Evolutionary conservation across 1,284 basidiomycete genomes (phyloP), one percentile per base, ranked within the genome.

Genomic region (Athelia psychrophila): DNA sequence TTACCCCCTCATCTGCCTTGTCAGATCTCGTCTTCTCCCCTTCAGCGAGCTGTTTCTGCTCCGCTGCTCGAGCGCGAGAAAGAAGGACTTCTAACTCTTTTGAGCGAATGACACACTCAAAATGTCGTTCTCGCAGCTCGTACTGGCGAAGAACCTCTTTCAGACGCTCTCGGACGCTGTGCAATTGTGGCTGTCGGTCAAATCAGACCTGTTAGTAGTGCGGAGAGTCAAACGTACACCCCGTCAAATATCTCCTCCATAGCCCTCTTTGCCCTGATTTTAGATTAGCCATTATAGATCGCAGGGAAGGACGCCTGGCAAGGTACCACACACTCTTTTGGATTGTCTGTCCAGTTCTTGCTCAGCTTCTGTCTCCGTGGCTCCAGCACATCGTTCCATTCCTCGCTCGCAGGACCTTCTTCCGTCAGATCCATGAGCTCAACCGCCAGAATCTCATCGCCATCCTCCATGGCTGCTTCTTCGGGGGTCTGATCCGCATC

Each of bases 401-500:
- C 77, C 56, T 89, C 85, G 24, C 77, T 69, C 46, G 75, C 75
- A 12, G 80, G 72, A 18, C 79, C 80, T n/a, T 42, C 38, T 51
- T 86, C 83, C 8, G 90, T 92, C 57, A 93, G 72, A 64, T 93
- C 90, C 87, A 92, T 88, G 65, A 93, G 69, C 72, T 93, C 90
- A 12, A 93, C 84, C 16, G 91, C 90, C 48, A 91, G 71, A 62
- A 93, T 90, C 68, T 91, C 88, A 64, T 93, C 91, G 6, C 84
- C 83, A 60, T 91, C 86, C 60, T 92, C 89, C 74, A 93, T 87
- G 2, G 85, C 86, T 44, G 83, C 79, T 58, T 92, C 89, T 65
- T 92, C 90, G n/a, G 89, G 84, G 10, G 90, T 91, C 64, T 84
- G 81, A 44, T 91, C 86, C 18, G 82, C 76, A 52, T 90, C 86